These are phyloP conservation scores for Chamaenerion angustifolium DNA, from an alignment of 345 rosid species.

Conservation along the genomic window DNA sequence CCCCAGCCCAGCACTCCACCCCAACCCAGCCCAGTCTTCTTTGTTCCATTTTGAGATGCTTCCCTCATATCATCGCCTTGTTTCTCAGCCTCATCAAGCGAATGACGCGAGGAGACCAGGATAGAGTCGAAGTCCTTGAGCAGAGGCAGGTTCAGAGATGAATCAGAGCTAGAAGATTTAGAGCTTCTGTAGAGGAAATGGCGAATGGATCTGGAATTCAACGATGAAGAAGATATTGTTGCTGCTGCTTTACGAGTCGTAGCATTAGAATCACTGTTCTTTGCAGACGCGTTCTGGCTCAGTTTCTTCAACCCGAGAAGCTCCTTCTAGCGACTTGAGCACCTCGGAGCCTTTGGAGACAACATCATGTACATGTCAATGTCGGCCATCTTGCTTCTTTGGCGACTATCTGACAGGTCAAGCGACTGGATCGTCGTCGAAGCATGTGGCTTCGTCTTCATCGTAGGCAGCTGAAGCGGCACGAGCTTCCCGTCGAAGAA, in stretches of 20 bases:
- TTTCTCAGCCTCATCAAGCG: too few species aligned
- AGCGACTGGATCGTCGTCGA: constrained; percentile 14
- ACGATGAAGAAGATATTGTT: constrained; percentile 14
- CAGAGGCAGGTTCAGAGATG: constrained; percentile 48
- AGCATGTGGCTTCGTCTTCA: constrained; percentile 9
- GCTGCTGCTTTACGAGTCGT: constrained; percentile 12
- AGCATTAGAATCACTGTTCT: constrained; percentile 2
- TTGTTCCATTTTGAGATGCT: too few species aligned
- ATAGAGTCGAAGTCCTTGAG: constrained; percentile 52
- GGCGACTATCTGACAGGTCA: constrained; percentile 23
- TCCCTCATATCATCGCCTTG: too few species aligned
- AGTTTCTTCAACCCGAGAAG: constrained; percentile 62
- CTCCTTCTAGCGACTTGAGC: constrained; percentile 92
- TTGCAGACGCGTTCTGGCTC: constrained; percentile 26
- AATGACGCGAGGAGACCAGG: constrained; percentile 59
- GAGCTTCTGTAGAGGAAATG: constrained; percentile 59
- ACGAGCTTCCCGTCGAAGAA: constrained; percentile 77
- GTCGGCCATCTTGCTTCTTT: constrained; percentile 28
- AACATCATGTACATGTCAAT: constrained; percentile 28
- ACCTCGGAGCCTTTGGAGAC: constrained; percentile 74
- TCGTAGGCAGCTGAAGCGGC: constrained; percentile 41
- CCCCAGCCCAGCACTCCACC: too few species aligned
- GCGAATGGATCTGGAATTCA: constrained; percentile 40
- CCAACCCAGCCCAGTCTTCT: too few species aligned
- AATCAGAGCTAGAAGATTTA: constrained; percentile 32